Percentiles rank a stretch among this genome's conserved stretches.
Conservation (phyloP, 1,284 basidiomycete genomes). For the Termitomyces sp. region DNA sequence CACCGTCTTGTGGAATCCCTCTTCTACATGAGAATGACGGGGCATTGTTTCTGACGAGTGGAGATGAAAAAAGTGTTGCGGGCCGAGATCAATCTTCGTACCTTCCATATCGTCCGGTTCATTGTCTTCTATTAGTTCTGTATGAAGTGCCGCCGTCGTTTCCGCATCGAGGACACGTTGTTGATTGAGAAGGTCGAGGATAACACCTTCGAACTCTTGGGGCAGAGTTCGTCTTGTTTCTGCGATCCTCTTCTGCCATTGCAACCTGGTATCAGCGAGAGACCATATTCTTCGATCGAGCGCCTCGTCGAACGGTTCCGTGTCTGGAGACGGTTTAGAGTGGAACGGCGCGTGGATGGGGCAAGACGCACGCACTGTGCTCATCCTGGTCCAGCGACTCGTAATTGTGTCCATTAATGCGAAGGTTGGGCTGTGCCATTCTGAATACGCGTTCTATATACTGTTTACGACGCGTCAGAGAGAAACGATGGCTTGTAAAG, state of each 20-base stretch:
- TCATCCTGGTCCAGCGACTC: slow-evolving; percentile 58
- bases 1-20: slow-evolving; percentile 30
- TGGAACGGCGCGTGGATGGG: background rate
- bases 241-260: slow-evolving; percentile 64
- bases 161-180: slow-evolving; percentile 36
- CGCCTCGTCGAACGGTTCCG: slow-evolving; percentile 76
- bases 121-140: slow-evolving; percentile 11
- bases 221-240: slow-evolving; percentile 57
- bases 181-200: slow-evolving; percentile 44
- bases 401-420: slow-evolving; percentile 74
- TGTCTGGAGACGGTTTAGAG: slow-evolving; percentile 37
- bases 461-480: slow-evolving; percentile 30
- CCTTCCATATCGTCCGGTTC: slow-evolving; percentile 17
- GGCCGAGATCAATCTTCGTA: slow-evolving; percentile 11
- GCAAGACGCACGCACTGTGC: slow-evolving; percentile 35
- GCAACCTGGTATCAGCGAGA: slow-evolving; percentile 58
- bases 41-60: slow-evolving; percentile 9
- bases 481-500: background rate
- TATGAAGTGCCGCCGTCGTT: slow-evolving; percentile 15
- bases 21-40: slow-evolving; percentile 19
- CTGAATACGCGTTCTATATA: slow-evolving; percentile 59
- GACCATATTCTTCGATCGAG: slow-evolving; percentile 72
- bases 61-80: background rate
- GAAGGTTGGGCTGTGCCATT: slow-evolving; percentile 64
- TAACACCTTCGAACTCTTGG: slow-evolving; percentile 41